These are phyloP conservation scores for Plenodomus tracheiphilus DNA, from an alignment of 2,329 filamentous ascomycete species.

Conservation along the genomic window DNA sequence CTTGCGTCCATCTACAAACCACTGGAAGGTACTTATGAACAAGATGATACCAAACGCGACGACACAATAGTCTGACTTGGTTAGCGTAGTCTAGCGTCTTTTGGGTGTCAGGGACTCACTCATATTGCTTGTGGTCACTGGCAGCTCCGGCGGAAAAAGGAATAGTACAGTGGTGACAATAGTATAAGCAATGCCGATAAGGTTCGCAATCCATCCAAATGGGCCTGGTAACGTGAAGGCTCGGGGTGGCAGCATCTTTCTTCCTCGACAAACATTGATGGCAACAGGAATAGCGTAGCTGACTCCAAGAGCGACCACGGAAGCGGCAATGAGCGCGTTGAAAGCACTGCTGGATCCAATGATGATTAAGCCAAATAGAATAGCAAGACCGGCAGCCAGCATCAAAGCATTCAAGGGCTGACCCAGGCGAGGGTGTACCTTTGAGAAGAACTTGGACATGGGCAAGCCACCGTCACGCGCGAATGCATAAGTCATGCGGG, in stretches of 20 bases:
- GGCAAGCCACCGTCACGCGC: conserved; percentile 69
- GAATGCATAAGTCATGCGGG: conserved; percentile 70
- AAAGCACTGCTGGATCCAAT: conserved; percentile 70
- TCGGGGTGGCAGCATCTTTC: conserved; percentile 64
- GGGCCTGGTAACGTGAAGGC: conserved; percentile 59
- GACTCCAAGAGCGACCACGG: conserved; percentile 71
- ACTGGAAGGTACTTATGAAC: conserved; percentile 60
- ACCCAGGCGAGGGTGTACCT: conserved; percentile 62
- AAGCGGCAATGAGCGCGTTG: conserved; percentile 71
- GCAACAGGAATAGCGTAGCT: conserved; percentile 75
- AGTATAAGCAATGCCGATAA: conserved; percentile 65
- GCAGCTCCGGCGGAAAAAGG: conserved; percentile 70
- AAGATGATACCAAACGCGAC: conserved; percentile 63
- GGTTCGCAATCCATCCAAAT: conserved; percentile 64
- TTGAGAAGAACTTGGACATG: conserved; percentile 61
- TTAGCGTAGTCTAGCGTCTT: conserved; percentile 13
- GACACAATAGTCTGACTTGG: conserved; percentile 52
- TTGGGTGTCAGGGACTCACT: conserved; percentile 50
- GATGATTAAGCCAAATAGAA: conserved; percentile 71
- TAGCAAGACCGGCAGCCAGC: conserved; percentile 62
- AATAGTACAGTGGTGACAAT: conserved; percentile 74
- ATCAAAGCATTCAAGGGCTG: conserved; percentile 69
- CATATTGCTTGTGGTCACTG: conserved; percentile 69
- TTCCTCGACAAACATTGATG: conserved; percentile 69
- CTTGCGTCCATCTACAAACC: conserved; percentile 64